Percentiles rank a stretch among this genome's conserved stretches.
phyloP scores from a whole-genome alignment of 73 alveolate genomes.

The Halteria grandinella region DNA sequence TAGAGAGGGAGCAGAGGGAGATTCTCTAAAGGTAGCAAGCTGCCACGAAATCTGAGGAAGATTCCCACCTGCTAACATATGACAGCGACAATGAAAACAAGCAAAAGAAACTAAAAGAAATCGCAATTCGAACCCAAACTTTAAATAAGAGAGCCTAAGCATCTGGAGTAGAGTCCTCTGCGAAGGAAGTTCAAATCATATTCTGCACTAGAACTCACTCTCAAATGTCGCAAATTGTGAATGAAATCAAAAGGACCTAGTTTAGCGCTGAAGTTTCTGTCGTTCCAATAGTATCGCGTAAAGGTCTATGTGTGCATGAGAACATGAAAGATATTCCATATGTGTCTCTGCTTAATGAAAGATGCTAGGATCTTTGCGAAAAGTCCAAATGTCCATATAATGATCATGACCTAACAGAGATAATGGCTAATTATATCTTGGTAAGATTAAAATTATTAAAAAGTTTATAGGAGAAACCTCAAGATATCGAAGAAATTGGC shows the following conservation, averaged over 20 bases:
- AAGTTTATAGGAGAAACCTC: slow-evolving; percentile 23
- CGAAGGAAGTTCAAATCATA: slow-evolving; percentile 29
- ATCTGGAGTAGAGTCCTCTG: not conserved
- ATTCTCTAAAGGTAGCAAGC: too few relatives aligned
- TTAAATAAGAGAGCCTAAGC: not conserved
- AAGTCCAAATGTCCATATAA: slow-evolving; percentile 34
- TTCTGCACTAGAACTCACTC: slow-evolving; percentile 57
- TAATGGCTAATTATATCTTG: slow-evolving; percentile 10
- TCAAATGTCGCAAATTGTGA: slow-evolving; percentile 39
- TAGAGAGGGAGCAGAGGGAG: slow-evolving; percentile 6
- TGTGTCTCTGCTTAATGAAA: slow-evolving; percentile 15
- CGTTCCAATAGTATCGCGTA: slow-evolving; percentile 46
- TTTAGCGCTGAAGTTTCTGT: slow-evolving; percentile 2
- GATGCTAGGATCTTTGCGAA: slow-evolving; percentile 49
- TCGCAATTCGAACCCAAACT: not conserved
- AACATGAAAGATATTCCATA: slow-evolving; percentile 14
- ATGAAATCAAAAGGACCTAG: slow-evolving; percentile 42
- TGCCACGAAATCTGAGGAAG: too few relatives aligned
- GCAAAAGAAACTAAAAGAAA: slow-evolving; percentile 7
- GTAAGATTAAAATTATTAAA: not conserved
- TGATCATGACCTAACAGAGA: slow-evolving; percentile 7
- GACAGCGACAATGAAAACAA: slow-evolving; percentile 46
- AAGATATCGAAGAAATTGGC: slow-evolving; percentile 52
- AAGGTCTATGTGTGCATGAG: slow-evolving; percentile 54
- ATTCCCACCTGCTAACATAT: slow-evolving; percentile 2